Conservation (phyloP, 352 stramenopile species). For the Phytophthora megakarya region DNA sequence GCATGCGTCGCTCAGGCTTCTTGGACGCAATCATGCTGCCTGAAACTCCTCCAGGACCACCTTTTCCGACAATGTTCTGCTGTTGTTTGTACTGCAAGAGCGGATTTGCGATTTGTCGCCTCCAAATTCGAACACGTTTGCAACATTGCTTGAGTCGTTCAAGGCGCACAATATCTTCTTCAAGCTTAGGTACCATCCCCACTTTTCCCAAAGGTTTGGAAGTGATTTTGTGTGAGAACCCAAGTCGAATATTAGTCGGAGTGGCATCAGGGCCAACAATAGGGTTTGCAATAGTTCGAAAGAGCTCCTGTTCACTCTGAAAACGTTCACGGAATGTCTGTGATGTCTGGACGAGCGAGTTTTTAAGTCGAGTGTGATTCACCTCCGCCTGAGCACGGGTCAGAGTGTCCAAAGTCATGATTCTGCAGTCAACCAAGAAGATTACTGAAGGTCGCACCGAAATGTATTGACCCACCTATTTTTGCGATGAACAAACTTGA, state of each 20-base stretch:
- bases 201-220: not conserved
- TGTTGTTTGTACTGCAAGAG: slow-evolving; percentile 67
- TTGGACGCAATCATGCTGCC: slow-evolving; percentile 30
- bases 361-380: slow-evolving; percentile 60
- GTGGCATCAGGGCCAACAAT: not conserved
- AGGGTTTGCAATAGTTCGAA: slow-evolving; percentile 34
- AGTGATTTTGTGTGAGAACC: slow-evolving; percentile 13
- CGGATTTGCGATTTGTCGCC: slow-evolving; percentile 63
- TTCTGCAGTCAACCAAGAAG: not conserved
- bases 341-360: slow-evolving; percentile 52
- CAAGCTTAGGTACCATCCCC: slow-evolving; percentile 14
- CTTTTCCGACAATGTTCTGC: slow-evolving; percentile 28
- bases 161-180: slow-evolving; percentile 56
- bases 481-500: slow-evolving; percentile 18
- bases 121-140: slow-evolving; percentile 78
- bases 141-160: slow-evolving; percentile 73
- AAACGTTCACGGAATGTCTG: slow-evolving; percentile 60
- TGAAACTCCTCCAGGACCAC: slow-evolving; percentile 13
- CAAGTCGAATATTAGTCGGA: slow-evolving; percentile 1
- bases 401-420: slow-evolving; percentile 72
- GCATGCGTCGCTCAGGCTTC: slow-evolving; percentile 72
- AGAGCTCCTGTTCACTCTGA: slow-evolving; percentile 50
- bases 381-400: slow-evolving; percentile 61
- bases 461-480: slow-evolving; percentile 31
- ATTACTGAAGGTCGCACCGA: slow-evolving; percentile 5